Evolutionary conservation across 257 asterid species (phyloP).

Genomic region (Nicotiana otophora): DNA sequence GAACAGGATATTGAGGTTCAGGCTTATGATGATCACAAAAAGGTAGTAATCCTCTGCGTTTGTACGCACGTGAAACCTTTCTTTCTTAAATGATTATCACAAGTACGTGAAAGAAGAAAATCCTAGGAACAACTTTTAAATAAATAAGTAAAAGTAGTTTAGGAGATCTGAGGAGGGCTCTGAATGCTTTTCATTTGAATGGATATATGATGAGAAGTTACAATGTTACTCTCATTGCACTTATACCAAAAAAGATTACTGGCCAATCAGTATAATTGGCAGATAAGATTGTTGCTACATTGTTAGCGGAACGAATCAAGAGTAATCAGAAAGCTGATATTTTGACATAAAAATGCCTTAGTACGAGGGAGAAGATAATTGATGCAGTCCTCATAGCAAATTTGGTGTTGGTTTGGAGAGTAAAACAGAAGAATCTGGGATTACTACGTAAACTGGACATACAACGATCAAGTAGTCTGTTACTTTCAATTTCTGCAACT

Average conservation of each 20-base stretch:
- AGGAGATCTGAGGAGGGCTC: background rate
- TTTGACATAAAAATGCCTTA: too few relatives aligned
- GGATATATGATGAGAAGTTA: background rate
- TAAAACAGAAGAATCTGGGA: too few relatives aligned
- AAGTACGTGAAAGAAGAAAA: background rate
- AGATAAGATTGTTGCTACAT: background rate
- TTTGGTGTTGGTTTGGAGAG: too few relatives aligned
- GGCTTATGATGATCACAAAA: constrained; percentile 65
- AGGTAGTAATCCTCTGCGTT: constrained; percentile 38
- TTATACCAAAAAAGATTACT: background rate
- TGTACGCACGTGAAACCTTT: too few relatives aligned
- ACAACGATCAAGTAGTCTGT: too few relatives aligned
- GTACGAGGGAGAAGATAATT: too few relatives aligned
- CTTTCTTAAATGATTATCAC: background rate
- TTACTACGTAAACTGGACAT: too few relatives aligned
- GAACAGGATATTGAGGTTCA: constrained; percentile 74
- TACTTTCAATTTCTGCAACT: background rate
- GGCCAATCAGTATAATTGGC: background rate
- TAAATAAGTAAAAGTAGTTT: background rate
- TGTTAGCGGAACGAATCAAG: background rate
- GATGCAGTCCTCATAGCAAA: too few relatives aligned
- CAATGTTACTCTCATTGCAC: background rate
- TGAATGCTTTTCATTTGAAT: background rate
- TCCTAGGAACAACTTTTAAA: background rate
- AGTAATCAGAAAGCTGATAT: background rate